These are phyloP conservation scores for Malus hybrid DNA, from an alignment of 331 rosid genomes.

Conservation along the genomic window DNA sequence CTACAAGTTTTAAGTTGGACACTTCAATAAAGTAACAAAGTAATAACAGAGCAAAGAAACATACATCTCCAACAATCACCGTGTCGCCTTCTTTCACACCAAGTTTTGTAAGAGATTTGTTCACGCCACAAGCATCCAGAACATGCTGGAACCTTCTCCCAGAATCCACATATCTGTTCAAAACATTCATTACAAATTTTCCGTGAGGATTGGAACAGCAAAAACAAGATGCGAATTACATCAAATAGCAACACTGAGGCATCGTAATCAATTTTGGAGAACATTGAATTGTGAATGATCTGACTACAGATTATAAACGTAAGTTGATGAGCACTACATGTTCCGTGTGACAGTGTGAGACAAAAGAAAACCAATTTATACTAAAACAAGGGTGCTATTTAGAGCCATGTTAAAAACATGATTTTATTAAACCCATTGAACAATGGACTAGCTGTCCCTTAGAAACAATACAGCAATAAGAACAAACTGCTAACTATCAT, in stretches of 20 bases:
- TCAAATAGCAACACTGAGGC: not conserved
- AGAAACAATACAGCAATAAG: not conserved
- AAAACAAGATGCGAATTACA: not conserved
- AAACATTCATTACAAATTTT: constrained; percentile 11
- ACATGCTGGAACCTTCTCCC: constrained; percentile 94
- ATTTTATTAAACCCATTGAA: not conserved
- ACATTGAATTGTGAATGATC: not conserved
- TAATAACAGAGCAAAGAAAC: constrained; percentile 16
- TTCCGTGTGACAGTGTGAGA: not conserved
- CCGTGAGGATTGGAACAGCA: constrained; percentile 5
- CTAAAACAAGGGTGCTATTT: not conserved
- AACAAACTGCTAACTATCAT: not conserved
- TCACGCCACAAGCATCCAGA: constrained; percentile 89
- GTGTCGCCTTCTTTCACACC: constrained; percentile 88
- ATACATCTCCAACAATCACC: constrained; percentile 73
- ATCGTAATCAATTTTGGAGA: not conserved
- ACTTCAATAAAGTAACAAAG: not conserved
- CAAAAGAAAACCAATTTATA: not conserved
- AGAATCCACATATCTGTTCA: constrained; percentile 70
- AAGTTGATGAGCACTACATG: not conserved
- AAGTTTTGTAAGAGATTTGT: constrained; percentile 68
- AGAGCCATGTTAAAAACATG: not conserved
- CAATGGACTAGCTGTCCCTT: not conserved
- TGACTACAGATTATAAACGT: not conserved
- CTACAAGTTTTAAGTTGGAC: not conserved